Evolutionary conservation across 1,284 basidiomycete genomes (phyloP), one percentile per base, ranked within the genome.

Genomic region (Coniferiporia sulphurascens): DNA sequence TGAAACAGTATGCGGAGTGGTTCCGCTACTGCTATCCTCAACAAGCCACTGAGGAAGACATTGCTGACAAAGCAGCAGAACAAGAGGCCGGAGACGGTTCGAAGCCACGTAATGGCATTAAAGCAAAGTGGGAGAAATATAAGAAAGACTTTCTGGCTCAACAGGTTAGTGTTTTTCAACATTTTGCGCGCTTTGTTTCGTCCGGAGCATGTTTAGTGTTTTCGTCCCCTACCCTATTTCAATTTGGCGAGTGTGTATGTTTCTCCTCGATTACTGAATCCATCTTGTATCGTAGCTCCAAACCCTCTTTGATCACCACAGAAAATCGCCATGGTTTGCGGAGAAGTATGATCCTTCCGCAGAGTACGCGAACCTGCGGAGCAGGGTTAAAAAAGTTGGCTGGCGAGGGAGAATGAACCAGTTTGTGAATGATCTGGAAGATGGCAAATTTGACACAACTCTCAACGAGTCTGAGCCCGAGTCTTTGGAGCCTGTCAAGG

Each of bases 1-100:
- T 94, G 71, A 91, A 91, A 70, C 87, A 91, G 67, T 95, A 89
- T 67, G 89, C 90, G 0, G 93, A 95, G 65, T 95, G 93, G 93
- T 95, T 94, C 73, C 82, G 91, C 36, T 87, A 80, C 65, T 85
- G 77, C 62, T 89, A 87, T 67, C 89, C 93, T 6, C 84, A 89
- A 62, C 81, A 87, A 69, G 86, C 90, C 52, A 75, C 77, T 15
- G 89, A 91, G 63, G 90, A 92, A 72, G 90, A 92, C 68, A 83
- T 78, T 59, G 84, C 85, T 52, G 87, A 91, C 75, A 89, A 90
- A 73, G 87, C 78, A 63, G 88, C 89, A 12, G 89, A 90, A 66
- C 84, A 85, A 70, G 87, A 89, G 69, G 89, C 89, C 10, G 87
- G 84, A 27, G 85, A 89, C 68, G 89, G 87, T 57, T 77, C 84